phyloP scores from a whole-genome alignment of 495 filamentous ascomycete genomes.

The Xylaria cubensis region DNA sequence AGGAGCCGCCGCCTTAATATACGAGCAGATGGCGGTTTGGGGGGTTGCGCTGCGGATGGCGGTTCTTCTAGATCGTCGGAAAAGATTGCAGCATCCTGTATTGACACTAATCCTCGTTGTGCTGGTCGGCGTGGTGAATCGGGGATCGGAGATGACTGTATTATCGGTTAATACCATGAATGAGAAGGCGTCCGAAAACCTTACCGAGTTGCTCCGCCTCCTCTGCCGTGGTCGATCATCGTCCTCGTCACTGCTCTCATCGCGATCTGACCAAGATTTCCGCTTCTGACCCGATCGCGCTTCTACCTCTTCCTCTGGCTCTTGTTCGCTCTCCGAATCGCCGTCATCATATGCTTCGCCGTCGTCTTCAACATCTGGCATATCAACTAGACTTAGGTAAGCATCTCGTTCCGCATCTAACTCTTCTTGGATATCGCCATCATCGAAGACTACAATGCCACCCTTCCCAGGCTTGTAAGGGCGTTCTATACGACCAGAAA shows the following conservation, averaged over 20 bases:
- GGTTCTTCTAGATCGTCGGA: conserved; percentile 52
- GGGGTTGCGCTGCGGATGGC: conserved; percentile 64
- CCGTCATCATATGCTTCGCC: conserved; percentile 62
- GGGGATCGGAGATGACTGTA: conserved; percentile 65
- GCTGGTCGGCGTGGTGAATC: conserved; percentile 57
- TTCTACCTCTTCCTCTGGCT: conserved; percentile 39
- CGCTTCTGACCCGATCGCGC: conserved; percentile 67
- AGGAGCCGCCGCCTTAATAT: conserved; percentile 75
- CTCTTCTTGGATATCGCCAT: conserved; percentile 95
- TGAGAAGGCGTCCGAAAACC: conserved; percentile 37
- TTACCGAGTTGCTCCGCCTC: conserved; percentile 85
- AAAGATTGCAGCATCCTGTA: conserved; percentile 47
- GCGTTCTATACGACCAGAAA: conserved; percentile 71
- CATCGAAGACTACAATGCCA: conserved; percentile 91
- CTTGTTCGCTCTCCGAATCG: conserved; percentile 54
- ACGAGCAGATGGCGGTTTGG: conserved; percentile 68
- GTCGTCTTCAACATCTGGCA: conserved; percentile 87
- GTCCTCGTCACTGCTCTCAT: conserved; percentile 72
- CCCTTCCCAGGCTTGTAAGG: conserved; percentile 77
- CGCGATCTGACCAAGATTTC: conserved; percentile 81
- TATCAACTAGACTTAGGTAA: conserved; percentile 79
- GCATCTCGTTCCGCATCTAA: conserved; percentile 75
- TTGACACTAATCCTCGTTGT: conserved; percentile 56
- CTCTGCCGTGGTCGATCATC: conserved; percentile 76
- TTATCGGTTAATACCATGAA: conserved; percentile 21